Percentiles rank a stretch among this genome's conserved stretches.
phyloP scores from a whole-genome alignment of 1,139 yeast species.

The Debaryomycetaceae sp. region DNA sequence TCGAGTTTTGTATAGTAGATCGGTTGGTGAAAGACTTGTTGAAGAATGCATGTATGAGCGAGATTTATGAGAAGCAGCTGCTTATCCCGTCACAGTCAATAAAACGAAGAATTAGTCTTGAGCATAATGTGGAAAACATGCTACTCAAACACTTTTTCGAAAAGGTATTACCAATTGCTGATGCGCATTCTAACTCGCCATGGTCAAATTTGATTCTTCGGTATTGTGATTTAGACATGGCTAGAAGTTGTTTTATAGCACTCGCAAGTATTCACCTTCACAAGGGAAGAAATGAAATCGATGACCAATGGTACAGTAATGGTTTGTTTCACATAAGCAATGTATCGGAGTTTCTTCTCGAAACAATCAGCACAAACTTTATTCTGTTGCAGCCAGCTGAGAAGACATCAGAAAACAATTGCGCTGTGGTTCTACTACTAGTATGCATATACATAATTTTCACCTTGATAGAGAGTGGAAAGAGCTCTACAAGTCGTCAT shows the following conservation, averaged over 20 bases:
- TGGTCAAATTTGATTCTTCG: conserved; percentile 16
- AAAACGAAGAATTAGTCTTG: no score
- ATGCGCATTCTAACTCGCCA: conserved; percentile 15
- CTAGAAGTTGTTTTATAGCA: conserved; percentile 16
- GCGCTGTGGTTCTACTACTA: conserved; percentile 12
- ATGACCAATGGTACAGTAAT: conserved; percentile 2
- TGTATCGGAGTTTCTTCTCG: conserved; percentile 1
- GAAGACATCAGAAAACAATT: conserved; percentile 5
- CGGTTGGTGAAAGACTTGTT: no score
- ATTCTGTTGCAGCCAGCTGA: not conserved
- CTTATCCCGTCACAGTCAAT: no score
- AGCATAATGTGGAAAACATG: conserved; percentile 12
- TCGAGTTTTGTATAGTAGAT: no score
- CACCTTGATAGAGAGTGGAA: conserved; percentile 14
- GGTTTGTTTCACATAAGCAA: conserved; percentile 1
- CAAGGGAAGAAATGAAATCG: conserved; percentile 10
- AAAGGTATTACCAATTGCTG: conserved; percentile 13
- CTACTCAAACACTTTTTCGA: conserved; percentile 15
- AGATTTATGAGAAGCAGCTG: no score
- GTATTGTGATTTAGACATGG: conserved; percentile 16
- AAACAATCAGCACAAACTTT: not conserved
- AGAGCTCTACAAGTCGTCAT: conserved; percentile 11
- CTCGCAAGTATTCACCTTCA: conserved; percentile 16
- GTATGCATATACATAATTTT: conserved; percentile 15
- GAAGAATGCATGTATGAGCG: no score